Evolutionary conservation across 2,329 filamentous ascomycete species (phyloP).

Genomic region (Thielaviopsis cerberus): DNA sequence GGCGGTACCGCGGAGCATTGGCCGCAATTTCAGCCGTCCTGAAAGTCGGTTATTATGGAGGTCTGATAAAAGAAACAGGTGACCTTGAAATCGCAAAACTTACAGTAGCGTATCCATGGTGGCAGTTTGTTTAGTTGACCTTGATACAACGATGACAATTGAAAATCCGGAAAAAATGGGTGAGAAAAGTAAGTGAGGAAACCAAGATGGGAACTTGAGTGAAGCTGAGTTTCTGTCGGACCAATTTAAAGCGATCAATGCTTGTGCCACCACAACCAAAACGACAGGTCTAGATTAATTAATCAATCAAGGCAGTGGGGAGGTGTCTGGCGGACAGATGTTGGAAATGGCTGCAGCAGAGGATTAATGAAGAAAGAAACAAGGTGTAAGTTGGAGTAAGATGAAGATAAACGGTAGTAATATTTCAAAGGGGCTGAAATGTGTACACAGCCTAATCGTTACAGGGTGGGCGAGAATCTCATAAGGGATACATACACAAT

Average conservation of each 20-base stretch:
- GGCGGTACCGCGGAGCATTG: conserved; percentile 73
- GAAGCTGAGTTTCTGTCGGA: background rate
- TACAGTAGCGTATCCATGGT: conserved; percentile 14
- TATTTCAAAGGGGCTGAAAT: background rate
- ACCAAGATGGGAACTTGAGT: background rate
- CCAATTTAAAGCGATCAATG: background rate
- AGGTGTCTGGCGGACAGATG: background rate
- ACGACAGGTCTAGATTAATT: background rate
- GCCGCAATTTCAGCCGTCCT: conserved; percentile 84
- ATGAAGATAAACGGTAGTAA: background rate
- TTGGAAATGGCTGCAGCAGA: background rate
- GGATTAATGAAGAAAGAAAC: background rate
- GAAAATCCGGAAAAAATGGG: background rate
- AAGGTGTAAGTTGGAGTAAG: background rate
- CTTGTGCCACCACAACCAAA: background rate
- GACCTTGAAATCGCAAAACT: background rate
- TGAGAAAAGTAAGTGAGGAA: background rate
- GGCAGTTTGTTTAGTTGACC: background rate
- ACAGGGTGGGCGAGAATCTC: background rate
- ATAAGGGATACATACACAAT: background rate
- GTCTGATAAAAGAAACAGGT: background rate
- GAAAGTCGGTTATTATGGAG: conserved; percentile 12
- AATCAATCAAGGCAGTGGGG: background rate
- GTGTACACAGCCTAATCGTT: background rate
- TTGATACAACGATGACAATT: background rate